Conservation (phyloP, 2,329 filamentous ascomycete genomes). For the Xylaria sp. region DNA sequence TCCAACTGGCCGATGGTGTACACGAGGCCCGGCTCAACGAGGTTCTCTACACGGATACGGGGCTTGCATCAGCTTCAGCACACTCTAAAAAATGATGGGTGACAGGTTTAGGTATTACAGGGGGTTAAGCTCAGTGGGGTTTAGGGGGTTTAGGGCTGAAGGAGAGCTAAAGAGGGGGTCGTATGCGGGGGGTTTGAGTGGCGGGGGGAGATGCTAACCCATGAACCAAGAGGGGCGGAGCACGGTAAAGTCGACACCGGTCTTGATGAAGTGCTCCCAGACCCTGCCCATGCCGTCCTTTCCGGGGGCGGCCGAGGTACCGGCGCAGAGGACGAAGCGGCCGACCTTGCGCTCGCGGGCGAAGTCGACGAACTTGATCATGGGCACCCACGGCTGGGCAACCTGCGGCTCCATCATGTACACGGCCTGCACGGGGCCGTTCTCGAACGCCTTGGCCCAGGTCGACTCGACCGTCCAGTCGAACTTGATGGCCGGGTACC, state of each 20-base stretch:
- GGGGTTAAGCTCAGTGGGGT: too few relatives aligned
- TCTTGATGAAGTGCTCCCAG: constrained; percentile 24
- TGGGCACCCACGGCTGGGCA: constrained; percentile 19
- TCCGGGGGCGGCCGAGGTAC: constrained; percentile 17
- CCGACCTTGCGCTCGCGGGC: constrained; percentile 22
- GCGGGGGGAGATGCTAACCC: constrained; percentile 11
- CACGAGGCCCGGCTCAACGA: constrained; percentile 18
- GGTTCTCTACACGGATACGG: constrained; percentile 20
- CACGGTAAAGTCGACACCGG: constrained; percentile 25
- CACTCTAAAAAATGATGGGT: neutral
- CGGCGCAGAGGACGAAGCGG: constrained; percentile 25
- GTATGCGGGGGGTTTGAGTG: too few relatives aligned
- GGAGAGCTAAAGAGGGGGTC: too few relatives aligned
- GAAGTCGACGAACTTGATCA: constrained; percentile 26
- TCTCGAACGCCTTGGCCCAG: constrained; percentile 17
- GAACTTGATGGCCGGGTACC: constrained; percentile 15
- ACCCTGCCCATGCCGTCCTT: constrained; percentile 28
- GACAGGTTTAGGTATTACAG: too few relatives aligned
- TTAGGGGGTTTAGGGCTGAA: too few relatives aligned
- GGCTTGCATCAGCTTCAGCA: constrained; percentile 9
- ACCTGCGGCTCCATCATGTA: constrained; percentile 27
- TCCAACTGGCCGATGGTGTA: constrained; percentile 20
- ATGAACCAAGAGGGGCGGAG: constrained; percentile 31
- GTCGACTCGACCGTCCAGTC: constrained; percentile 23
- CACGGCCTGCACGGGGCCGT: constrained; percentile 14